Evolutionary conservation across 306 rosid genomes (phyloP).

Genomic region (Malus fusca): DNA sequence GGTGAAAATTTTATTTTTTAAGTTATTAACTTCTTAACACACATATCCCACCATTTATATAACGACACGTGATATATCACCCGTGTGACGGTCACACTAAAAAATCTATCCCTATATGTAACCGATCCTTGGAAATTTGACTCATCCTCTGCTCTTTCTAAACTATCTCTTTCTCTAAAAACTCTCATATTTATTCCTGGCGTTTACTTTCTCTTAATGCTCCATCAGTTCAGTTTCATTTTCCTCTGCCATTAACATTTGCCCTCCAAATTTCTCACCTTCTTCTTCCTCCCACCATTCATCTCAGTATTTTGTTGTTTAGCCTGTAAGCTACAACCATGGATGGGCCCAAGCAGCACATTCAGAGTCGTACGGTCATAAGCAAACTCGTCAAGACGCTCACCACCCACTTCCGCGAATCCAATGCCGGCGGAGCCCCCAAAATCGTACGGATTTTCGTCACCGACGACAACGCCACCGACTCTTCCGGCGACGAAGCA

Average conservation of each 20-base stretch:
- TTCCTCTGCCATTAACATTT: background rate
- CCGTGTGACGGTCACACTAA: no score
- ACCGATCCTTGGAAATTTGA: slow-evolving; percentile 5
- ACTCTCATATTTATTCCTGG: background rate
- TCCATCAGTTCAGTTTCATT: background rate
- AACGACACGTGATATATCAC: no score
- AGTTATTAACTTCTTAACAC: no score
- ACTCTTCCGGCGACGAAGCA: slow-evolving; percentile 48
- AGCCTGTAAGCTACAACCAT: background rate
- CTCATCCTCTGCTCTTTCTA: background rate
- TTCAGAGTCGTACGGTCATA: slow-evolving; percentile 21
- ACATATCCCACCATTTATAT: no score
- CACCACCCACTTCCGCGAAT: background rate
- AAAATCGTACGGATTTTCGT: slow-evolving; percentile 34
- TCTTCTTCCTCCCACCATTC: background rate
- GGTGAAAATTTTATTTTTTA: no score
- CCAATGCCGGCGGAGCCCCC: background rate
- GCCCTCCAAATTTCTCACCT: background rate
- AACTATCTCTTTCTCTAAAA: background rate
- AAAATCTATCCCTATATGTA: no score
- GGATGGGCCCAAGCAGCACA: slow-evolving; percentile 3
- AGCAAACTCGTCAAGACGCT: slow-evolving; percentile 17
- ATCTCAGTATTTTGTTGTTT: background rate
- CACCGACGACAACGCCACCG: slow-evolving; percentile 45
- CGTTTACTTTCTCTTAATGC: background rate